phyloP scores from a whole-genome alignment of 305 asterid species.

The Fraxinus paxiana region DNA sequence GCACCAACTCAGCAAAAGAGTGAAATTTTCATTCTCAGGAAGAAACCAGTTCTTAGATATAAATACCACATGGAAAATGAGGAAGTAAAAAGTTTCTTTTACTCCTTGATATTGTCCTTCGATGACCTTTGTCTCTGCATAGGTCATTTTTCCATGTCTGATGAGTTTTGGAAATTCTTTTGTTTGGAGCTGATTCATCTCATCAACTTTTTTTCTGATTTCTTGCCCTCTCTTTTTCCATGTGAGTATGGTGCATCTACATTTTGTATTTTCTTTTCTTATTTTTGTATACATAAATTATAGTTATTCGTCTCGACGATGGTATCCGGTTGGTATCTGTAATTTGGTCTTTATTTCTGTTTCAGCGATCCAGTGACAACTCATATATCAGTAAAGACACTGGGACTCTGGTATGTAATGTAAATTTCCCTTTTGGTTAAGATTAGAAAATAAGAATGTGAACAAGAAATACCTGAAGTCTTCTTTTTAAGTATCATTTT shows the following conservation, averaged over 20 bases:
- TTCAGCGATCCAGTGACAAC: constrained; percentile 71
- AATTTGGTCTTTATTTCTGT: constrained; percentile 25
- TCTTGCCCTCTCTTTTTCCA: neutral
- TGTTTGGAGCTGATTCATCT: constrained; percentile 1
- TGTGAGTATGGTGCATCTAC: neutral
- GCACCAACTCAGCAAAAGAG: neutral
- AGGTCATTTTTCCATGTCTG: neutral
- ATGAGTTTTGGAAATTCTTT: neutral
- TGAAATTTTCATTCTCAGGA: neutral
- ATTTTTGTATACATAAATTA: neutral
- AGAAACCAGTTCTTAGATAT: neutral
- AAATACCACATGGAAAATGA: neutral
- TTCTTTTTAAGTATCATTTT: neutral
- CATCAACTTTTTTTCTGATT: neutral
- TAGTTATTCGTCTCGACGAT: neutral
- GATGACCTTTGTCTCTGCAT: neutral
- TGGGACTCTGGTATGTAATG: constrained; percentile 72
- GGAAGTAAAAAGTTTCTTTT: neutral
- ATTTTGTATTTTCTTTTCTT: neutral
- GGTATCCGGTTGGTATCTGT: constrained; percentile 10
- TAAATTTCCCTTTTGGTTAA: constrained; percentile 15
- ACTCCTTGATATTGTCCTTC: neutral
- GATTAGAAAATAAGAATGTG: neutral
- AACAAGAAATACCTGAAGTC: neutral
- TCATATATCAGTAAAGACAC: constrained; percentile 76